A percentile compares a stretch with the other conserved stretches of the same genome.
These are phyloP conservation scores for Aspergillus fischeri DNA, from an alignment of 2,329 filamentous ascomycete genomes.

Conservation along the genomic window DNA sequence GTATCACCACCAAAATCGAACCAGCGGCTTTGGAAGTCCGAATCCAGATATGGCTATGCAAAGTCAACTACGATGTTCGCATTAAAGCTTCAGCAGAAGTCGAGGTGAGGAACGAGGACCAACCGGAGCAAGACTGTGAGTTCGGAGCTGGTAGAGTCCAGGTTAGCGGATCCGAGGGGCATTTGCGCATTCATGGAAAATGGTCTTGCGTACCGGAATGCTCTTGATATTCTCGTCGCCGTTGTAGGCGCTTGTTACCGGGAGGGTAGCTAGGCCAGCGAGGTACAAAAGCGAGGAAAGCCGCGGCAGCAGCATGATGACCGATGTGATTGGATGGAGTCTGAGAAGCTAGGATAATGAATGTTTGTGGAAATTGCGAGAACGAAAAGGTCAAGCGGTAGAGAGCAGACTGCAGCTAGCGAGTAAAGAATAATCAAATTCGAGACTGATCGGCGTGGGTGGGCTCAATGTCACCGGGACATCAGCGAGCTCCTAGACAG, in stretches of 20 bases:
- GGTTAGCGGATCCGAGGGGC: conserved; percentile 6
- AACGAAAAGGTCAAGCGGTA: conserved; percentile 1
- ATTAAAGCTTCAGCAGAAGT: conserved; percentile 2
- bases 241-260: conserved; percentile 40
- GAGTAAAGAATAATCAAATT: conserved; percentile 2
- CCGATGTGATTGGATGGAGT: conserved; percentile 2
- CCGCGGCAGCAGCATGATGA: conserved; percentile 30
- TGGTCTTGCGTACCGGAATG: conserved; percentile 55
- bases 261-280: conserved; percentile 29
- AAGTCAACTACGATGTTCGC: conserved; percentile 13
- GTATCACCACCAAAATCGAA: conserved; percentile 98
- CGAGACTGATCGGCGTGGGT: conserved; percentile 4
- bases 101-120: conserved; percentile 33
- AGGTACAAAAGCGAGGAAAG: conserved; percentile 34
- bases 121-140: conserved; percentile 78
- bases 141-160: conserved; percentile 62
- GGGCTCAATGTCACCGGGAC: conserved; percentile 22
- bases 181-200: neutral
- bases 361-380: neutral
- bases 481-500: conserved; percentile 50
- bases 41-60: conserved; percentile 85
- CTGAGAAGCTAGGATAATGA: neutral
- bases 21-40: conserved; percentile 97
- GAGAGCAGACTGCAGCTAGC: conserved; percentile 17
- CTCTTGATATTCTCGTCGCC: conserved; percentile 55